A percentile compares a stretch with the other conserved stretches of the same genome.
Conservation (phyloP, 1,139 yeast species). For the Candida glucosophila region DNA sequence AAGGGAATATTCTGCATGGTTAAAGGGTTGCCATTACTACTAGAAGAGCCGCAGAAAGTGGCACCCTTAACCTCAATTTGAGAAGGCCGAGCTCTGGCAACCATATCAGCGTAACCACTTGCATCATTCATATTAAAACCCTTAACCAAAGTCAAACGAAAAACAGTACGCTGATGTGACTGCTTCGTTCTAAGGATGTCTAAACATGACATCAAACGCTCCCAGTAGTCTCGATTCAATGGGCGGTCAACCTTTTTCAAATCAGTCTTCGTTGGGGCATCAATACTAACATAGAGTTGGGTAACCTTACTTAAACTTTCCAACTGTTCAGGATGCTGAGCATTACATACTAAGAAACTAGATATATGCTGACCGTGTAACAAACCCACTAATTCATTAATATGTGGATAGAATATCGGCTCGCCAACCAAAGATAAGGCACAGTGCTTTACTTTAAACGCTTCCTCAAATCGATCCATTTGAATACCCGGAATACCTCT, state of each 20-base stretch:
- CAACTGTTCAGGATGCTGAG: conserved; percentile 87
- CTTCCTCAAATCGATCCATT: conserved; percentile 83
- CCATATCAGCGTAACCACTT: conserved; percentile 83
- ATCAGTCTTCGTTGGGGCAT: conserved; percentile 78
- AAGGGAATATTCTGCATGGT: conserved; percentile 96
- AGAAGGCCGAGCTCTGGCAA: conserved; percentile 73
- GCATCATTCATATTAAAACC: conserved; percentile 85
- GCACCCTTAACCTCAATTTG: conserved; percentile 93
- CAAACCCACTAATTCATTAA: conserved; percentile 74
- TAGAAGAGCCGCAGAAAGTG: conserved; percentile 82
- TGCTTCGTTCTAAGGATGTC: conserved; percentile 70
- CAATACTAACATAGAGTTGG: conserved; percentile 85
- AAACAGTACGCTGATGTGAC: conserved; percentile 80
- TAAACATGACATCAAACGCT: conserved; percentile 69
- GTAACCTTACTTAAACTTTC: conserved; percentile 67
- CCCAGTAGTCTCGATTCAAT: conserved; percentile 87
- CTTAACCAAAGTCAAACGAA: conserved; percentile 82
- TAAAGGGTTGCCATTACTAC: conserved; percentile 75
- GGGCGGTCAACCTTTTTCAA: conserved; percentile 85
- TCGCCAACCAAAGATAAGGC: conserved; percentile 91
- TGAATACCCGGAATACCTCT: conserved; percentile 93
- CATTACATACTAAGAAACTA: conserved; percentile 89
- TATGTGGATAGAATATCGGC: conserved; percentile 88
- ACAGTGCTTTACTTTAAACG: conserved; percentile 82
- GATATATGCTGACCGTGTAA: conserved; percentile 73